Evolutionary conservation across 768 basidiomycete genomes (phyloP).

Genomic region (Nidularia sp.): DNA sequence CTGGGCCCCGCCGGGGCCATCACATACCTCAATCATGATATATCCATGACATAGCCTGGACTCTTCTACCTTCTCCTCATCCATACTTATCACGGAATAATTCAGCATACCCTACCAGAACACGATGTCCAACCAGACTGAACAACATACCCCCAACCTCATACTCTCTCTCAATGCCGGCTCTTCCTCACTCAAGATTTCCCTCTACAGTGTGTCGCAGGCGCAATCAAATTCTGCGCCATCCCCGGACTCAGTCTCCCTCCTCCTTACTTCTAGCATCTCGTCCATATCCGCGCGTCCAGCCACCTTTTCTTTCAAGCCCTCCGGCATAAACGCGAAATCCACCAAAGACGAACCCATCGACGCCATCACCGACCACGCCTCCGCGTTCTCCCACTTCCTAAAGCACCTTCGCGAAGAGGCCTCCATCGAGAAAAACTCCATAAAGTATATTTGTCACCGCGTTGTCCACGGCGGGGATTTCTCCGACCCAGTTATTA

Average conservation of each 20-base stretch:
- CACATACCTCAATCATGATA: too few species aligned
- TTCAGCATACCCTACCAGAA: neutral
- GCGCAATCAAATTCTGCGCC: slow-evolving; percentile 6
- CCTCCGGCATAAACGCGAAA: slow-evolving; percentile 5
- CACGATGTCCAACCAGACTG: neutral
- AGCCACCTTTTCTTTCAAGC: slow-evolving; percentile 44
- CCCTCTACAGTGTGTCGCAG: slow-evolving; percentile 45
- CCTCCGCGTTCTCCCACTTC: slow-evolving; percentile 60
- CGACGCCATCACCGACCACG: slow-evolving; percentile 48
- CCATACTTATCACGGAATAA: too few species aligned
- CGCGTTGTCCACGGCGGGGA: slow-evolving; percentile 88
- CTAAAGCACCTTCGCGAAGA: slow-evolving; percentile 40
- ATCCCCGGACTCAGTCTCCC: slow-evolving; percentile 23
- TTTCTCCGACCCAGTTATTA: slow-evolving; percentile 63
- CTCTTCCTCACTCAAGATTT: slow-evolving; percentile 83
- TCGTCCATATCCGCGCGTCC: slow-evolving; percentile 57
- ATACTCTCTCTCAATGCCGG: slow-evolving; percentile 78
- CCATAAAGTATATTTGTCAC: slow-evolving; percentile 61
- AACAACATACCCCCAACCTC: slow-evolving; percentile 16
- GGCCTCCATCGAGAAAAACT: slow-evolving; percentile 32
- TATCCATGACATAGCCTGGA: too few species aligned
- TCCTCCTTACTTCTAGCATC: slow-evolving; percentile 48
- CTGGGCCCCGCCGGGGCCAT: too few species aligned
- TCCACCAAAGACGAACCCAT: slow-evolving; percentile 26
- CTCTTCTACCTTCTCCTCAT: too few species aligned